phyloP scores from a whole-genome alignment of 2,329 filamentous ascomycete species.

The Colletotrichum orbiculare region DNA sequence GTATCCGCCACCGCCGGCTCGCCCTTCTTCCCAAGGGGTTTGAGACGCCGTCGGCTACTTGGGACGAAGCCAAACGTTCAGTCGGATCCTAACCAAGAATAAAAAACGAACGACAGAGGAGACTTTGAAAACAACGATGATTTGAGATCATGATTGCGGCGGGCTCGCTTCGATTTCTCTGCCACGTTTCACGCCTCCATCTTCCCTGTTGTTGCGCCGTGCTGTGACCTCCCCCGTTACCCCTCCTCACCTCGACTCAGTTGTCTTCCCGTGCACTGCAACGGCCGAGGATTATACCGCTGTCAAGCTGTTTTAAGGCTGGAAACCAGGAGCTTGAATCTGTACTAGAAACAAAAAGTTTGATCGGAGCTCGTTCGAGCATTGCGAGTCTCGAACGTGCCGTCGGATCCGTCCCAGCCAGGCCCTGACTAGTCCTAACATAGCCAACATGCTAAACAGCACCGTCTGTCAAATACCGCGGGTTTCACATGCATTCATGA shows the following conservation, averaged over 20 bases:
- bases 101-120: not conserved
- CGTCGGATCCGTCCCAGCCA: not conserved
- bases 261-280: not conserved
- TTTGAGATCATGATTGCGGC: not conserved
- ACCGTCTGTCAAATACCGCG: no score
- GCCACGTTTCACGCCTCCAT: conserved; percentile 17
- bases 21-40: conserved; percentile 12
- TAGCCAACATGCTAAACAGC: no score
- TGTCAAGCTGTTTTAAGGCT: conserved; percentile 8
- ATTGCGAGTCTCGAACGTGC: not conserved
- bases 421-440: not conserved
- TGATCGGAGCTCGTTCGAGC: not conserved
- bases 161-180: conserved; percentile 4
- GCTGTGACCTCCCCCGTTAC: conserved; percentile 16
- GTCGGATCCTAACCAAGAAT: conserved; percentile 7
- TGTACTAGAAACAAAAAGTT: conserved; percentile 2
- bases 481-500: conserved; percentile 4
- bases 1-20: conserved; percentile 7
- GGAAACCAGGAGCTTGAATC: not conserved
- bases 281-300: conserved; percentile 5
- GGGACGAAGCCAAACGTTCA: conserved; percentile 22
- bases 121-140: not conserved
- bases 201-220: conserved; percentile 10
- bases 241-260: conserved; percentile 9
- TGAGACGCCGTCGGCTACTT: conserved; percentile 19